These are phyloP conservation scores for Russula ochroleuca DNA, from an alignment of 768 basidiomycete species.

Conservation along the genomic window DNA sequence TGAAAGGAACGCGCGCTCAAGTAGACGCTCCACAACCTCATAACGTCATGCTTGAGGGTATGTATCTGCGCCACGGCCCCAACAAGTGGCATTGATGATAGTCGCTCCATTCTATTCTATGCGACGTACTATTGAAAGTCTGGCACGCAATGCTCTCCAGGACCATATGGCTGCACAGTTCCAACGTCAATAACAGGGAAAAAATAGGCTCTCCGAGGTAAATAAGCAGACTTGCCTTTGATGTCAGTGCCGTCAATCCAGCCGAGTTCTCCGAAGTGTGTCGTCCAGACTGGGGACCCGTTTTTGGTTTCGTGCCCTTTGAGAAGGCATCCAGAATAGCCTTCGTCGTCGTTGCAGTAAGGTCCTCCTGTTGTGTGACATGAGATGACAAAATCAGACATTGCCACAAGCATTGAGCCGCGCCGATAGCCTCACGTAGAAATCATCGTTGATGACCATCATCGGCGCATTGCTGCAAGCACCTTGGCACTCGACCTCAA, in stretches of 20 bases:
- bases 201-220: neutral
- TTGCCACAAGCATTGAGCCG: conserved; percentile 19
- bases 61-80: neutral
- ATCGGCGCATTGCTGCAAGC: conserved; percentile 98
- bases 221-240: conserved; percentile 49
- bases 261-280: conserved; percentile 91
- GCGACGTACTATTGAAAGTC: conserved; percentile 62
- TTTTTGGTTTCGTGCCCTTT: conserved; percentile 80
- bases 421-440: conserved; percentile 59
- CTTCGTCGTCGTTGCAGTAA: conserved; percentile 71
- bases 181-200: conserved; percentile 15
- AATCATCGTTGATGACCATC: conserved; percentile 94
- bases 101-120: conserved; percentile 1
- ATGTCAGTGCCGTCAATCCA: conserved; percentile 73
- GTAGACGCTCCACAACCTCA: neutral
- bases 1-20: conserved; percentile 23
- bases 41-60: neutral
- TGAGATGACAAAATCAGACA: conserved; percentile 12
- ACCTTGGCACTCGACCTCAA: conserved; percentile 98
- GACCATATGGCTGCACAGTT: conserved; percentile 75
- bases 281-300: conserved; percentile 89
- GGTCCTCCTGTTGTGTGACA: conserved; percentile 61
- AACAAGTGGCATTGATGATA: neutral
- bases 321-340: conserved; percentile 75
- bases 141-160: conserved; percentile 80